phyloP scores from a whole-genome alignment of 2,329 filamentous ascomycete genomes.

The Pseudopithomyces maydicus region DNA sequence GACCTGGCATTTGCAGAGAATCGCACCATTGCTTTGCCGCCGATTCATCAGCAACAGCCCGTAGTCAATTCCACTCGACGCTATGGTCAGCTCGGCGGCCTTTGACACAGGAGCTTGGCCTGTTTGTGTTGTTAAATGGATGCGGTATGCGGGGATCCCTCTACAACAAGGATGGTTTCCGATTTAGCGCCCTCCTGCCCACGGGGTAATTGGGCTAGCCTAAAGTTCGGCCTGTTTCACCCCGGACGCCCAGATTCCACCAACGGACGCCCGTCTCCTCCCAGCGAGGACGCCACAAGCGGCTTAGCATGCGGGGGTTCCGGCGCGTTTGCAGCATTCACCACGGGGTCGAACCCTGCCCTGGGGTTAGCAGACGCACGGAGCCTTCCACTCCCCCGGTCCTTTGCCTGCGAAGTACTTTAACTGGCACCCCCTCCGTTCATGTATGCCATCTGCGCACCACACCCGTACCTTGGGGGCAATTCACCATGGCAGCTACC shows the following conservation, averaged over 20 bases:
- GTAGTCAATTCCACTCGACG: no score
- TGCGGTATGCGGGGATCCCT: no score
- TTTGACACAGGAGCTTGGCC: no score
- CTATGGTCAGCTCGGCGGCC: no score
- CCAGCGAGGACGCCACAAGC: not conserved
- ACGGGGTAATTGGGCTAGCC: not conserved
- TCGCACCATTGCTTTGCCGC: no score
- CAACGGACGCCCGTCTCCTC: not conserved
- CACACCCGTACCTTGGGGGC: not conserved
- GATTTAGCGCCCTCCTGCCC: not conserved
- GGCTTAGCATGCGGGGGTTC: not conserved
- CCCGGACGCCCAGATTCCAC: not conserved
- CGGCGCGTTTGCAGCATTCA: not conserved
- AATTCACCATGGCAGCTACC: slow-evolving; percentile 2
- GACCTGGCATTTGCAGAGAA: no score
- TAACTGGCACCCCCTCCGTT: not conserved
- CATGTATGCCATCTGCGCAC: not conserved
- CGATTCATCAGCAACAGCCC: no score
- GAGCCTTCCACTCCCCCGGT: not conserved
- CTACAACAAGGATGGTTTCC: slow-evolving; percentile 1
- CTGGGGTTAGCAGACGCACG: not conserved
- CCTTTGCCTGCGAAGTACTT: not conserved
- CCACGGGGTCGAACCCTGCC: not conserved
- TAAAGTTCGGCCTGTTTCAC: not conserved
- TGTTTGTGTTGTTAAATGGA: no score